Evolutionary conservation across 1,284 basidiomycete genomes (phyloP).

Genomic region (Marasmius fiardii): DNA sequence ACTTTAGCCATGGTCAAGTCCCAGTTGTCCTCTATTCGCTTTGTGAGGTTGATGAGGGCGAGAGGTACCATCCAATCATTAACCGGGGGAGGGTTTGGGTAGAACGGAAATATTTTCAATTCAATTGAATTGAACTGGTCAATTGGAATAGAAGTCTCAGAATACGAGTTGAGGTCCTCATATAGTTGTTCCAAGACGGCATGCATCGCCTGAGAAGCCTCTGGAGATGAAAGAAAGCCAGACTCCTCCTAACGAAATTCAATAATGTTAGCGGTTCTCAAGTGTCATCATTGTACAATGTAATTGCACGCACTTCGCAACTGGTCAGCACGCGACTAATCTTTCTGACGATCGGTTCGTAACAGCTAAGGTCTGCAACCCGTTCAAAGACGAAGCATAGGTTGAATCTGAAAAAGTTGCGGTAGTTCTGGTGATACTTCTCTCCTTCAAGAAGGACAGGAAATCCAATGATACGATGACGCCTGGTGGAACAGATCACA

Average conservation of each 20-base stretch:
- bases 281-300: constrained; percentile 4
- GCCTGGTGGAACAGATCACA: constrained; percentile 73
- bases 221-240: constrained; percentile 77
- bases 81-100: constrained; percentile 88
- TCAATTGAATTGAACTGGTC: constrained; percentile 91
- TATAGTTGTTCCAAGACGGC: constrained; percentile 95
- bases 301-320: constrained; percentile 74
- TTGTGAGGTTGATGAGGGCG: constrained; percentile 80
- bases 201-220: constrained; percentile 71
- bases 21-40: constrained; percentile 89
- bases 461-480: constrained; percentile 84
- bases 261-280: background rate
- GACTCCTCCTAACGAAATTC: constrained; percentile 72
- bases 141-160: constrained; percentile 88
- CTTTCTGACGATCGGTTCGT: constrained; percentile 95
- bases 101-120: constrained; percentile 95
- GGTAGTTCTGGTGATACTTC: constrained; percentile 78
- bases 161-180: constrained; percentile 96
- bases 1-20: constrained; percentile 93
- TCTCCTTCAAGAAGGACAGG: constrained; percentile 71
- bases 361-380: constrained; percentile 86
- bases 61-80: constrained; percentile 97
- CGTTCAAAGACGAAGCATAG: constrained; percentile 95
- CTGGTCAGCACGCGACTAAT: constrained; percentile 83
- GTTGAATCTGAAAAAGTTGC: constrained; percentile 94